Conservation (phyloP, 257 asterid genomes). For the Scutellaria baicalensis region DNA sequence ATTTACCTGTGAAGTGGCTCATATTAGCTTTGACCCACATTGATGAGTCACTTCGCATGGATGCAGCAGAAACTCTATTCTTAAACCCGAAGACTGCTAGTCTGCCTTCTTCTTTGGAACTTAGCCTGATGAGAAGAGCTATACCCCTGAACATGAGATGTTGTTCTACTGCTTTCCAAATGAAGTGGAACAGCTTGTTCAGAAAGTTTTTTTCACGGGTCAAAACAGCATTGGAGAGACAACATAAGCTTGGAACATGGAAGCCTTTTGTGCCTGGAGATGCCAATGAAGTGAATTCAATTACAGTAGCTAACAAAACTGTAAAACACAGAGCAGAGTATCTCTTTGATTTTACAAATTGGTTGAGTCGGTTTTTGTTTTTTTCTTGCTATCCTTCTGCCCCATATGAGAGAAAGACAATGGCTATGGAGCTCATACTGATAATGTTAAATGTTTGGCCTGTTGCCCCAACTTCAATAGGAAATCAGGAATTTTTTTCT, state of each 20-base stretch:
- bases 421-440: constrained; percentile 86
- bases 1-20: constrained; percentile 76
- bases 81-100: constrained; percentile 82
- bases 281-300: constrained; percentile 23
- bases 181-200: constrained; percentile 98
- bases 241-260: constrained; percentile 67
- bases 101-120: constrained; percentile 86
- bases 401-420: constrained; percentile 92
- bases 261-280: constrained; percentile 41
- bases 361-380: constrained; percentile 86
- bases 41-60: constrained; percentile 90
- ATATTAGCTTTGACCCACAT: constrained; percentile 69
- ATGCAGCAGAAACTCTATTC: constrained; percentile 94
- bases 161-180: constrained; percentile 86
- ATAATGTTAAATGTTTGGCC: constrained; percentile 82
- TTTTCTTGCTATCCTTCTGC: constrained; percentile 97
- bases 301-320: constrained; percentile 25
- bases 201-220: constrained; percentile 90
- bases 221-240: constrained; percentile 82
- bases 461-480: constrained; percentile 31
- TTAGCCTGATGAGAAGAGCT: constrained; percentile 76
- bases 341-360: constrained; percentile 63
- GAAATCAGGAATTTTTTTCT: constrained; percentile 31
- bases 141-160: constrained; percentile 95
- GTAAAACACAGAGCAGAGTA: constrained; percentile 49